These are phyloP conservation scores for Vickermania spadyakhi DNA, from an alignment of 208 protist species.

Conservation along the genomic window DNA sequence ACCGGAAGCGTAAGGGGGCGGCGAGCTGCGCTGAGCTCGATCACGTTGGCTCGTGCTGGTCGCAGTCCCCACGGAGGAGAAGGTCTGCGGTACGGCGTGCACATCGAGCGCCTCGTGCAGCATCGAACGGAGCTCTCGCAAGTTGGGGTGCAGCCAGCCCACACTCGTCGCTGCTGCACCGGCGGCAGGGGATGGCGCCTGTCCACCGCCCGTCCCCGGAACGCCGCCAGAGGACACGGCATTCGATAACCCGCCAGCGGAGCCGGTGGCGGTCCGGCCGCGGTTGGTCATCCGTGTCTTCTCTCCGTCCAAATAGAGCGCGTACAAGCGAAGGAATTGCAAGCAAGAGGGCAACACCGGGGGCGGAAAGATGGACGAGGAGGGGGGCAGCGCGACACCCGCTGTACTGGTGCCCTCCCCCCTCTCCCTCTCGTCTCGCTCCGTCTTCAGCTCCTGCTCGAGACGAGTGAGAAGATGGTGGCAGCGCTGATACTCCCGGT, in stretches of 20 bases:
- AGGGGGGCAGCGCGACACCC: neutral
- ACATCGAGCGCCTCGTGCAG: slow-evolving; percentile 51
- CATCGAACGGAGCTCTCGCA: slow-evolving; percentile 46
- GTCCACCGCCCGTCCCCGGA: slow-evolving; percentile 3
- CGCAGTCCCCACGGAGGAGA: too few species aligned
- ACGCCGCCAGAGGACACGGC: slow-evolving; percentile 4
- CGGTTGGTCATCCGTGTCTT: slow-evolving; percentile 31
- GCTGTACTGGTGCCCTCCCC: slow-evolving; percentile 5
- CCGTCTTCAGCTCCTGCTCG: neutral
- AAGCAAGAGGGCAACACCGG: slow-evolving; percentile 27
- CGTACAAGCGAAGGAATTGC: slow-evolving; percentile 71
- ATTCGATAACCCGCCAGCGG: neutral
- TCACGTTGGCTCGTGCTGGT: too few species aligned
- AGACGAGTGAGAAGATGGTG: slow-evolving; percentile 32
- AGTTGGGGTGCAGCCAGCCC: slow-evolving; percentile 50
- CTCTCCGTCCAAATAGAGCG: slow-evolving; percentile 71
- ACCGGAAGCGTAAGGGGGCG: too few species aligned
- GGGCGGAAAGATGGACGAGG: slow-evolving; percentile 12
- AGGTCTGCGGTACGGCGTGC: slow-evolving; percentile 11
- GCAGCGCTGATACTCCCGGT: slow-evolving; percentile 69
- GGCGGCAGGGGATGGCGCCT: neutral
- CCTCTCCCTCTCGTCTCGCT: slow-evolving; percentile 4
- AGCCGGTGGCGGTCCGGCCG: neutral
- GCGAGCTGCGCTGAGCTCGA: too few species aligned
- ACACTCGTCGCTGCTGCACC: slow-evolving; percentile 6